A percentile compares a stretch with the other conserved stretches of the same genome.
Evolutionary conservation across 176 grass and related monocot genomes (phyloP).

Genomic region (Juncus effusus): DNA sequence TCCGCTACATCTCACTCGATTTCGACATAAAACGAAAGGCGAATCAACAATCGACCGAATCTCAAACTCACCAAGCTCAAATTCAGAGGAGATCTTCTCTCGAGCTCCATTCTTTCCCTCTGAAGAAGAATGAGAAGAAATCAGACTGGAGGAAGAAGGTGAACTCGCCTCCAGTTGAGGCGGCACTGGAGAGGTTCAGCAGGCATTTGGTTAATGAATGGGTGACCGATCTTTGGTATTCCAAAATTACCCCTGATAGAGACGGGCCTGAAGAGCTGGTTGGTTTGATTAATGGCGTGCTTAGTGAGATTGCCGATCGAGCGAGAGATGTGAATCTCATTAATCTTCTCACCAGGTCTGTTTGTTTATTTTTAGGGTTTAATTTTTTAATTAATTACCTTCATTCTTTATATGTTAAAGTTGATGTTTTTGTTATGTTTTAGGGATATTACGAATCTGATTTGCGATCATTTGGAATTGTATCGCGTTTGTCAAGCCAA

Average conservation of each 20-base stretch:
- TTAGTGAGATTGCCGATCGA: conserved; percentile 72
- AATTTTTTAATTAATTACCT: conserved; percentile 11
- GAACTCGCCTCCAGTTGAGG: conserved; percentile 82
- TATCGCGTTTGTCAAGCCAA: conserved; percentile 76
- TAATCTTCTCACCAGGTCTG: conserved; percentile 79
- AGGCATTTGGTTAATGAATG: conserved; percentile 83
- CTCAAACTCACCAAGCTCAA: conserved; percentile 34
- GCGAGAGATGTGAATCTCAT: conserved; percentile 86
- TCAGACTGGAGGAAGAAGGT: conserved; percentile 74
- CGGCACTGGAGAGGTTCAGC: conserved; percentile 78
- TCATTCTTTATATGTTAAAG: neutral
- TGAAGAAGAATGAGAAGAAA: conserved; percentile 37
- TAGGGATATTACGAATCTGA: conserved; percentile 72
- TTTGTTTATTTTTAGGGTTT: conserved; percentile 11
- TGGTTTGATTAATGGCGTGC: conserved; percentile 47
- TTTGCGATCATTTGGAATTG: conserved; percentile 79
- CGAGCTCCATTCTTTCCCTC: conserved; percentile 36
- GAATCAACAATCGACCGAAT: conserved; percentile 4
- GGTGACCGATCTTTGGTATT: conserved; percentile 96
- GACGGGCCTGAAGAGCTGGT: conserved; percentile 80
- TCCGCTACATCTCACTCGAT: conserved; percentile 77
- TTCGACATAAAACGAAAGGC: conserved; percentile 72
- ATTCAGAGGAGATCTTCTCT: conserved; percentile 18
- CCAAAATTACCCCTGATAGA: conserved; percentile 83
- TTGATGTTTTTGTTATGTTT: conserved; percentile 25